phyloP scores from a whole-genome alignment of 2,329 filamentous ascomycete species.

The Aspergillus calidoustus region DNA sequence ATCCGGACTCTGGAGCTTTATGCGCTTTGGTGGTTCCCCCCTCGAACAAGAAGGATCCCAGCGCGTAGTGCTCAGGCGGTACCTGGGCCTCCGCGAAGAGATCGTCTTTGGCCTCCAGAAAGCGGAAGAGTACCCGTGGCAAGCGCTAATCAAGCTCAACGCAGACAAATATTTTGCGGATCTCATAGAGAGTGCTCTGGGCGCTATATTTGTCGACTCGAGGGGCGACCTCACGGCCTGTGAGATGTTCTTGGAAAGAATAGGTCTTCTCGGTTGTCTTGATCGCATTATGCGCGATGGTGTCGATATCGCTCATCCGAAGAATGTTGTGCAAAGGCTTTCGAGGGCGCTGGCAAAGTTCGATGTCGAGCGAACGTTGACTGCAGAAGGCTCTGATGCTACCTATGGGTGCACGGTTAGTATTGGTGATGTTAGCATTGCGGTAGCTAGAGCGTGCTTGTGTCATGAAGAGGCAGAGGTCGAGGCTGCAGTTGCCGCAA shows the following conservation, averaged over 20 bases:
- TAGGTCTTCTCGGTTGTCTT: neutral
- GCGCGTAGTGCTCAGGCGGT: neutral
- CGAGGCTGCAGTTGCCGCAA: neutral
- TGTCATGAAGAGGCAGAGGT: neutral
- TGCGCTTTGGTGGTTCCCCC: neutral
- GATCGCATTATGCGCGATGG: neutral
- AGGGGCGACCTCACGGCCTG: neutral
- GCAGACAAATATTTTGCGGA: neutral
- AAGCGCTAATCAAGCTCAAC: neutral
- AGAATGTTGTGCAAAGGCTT: neutral
- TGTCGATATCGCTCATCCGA: neutral
- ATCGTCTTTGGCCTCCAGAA: neutral
- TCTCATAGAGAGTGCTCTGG: neutral
- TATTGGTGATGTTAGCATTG: neutral
- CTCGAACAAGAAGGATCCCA: neutral
- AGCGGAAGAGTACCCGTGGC: neutral
- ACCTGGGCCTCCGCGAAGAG: neutral
- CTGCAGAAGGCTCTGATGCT: neutral
- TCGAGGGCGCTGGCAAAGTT: neutral
- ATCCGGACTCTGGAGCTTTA: neutral
- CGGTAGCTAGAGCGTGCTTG: neutral
- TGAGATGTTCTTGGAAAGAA: neutral
- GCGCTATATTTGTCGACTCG: neutral
- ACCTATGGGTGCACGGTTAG: neutral
- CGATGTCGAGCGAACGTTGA: neutral